phyloP scores from a whole-genome alignment of 1,284 basidiomycete genomes.

The Irpex sp. region DNA sequence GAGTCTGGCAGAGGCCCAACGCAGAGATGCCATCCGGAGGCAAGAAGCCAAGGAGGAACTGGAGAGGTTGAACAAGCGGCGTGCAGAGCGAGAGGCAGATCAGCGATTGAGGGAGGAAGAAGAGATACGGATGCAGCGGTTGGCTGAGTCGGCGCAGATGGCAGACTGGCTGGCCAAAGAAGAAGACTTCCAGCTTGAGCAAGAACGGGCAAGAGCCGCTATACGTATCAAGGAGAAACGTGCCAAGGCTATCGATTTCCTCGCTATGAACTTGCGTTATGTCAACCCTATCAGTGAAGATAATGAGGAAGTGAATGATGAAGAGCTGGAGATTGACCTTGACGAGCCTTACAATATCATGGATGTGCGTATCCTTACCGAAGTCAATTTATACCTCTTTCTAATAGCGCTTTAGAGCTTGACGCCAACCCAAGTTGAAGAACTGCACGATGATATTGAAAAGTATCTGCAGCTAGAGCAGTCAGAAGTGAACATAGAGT shows the following conservation, averaged over 20 bases:
- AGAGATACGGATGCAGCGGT: conserved; percentile 80
- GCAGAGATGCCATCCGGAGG: conserved; percentile 76
- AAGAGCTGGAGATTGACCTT: conserved; percentile 94
- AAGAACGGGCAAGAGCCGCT: conserved; percentile 86
- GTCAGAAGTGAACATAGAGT: conserved; percentile 84
- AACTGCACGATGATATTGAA: conserved; percentile 93
- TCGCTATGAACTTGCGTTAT: conserved; percentile 91
- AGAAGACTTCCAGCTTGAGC: conserved; percentile 95
- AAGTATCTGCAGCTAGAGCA: conserved; percentile 88
- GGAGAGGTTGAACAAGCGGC: conserved; percentile 84
- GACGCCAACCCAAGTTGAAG: conserved; percentile 83
- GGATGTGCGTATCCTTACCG: conserved; percentile 55
- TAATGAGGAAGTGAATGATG: conserved; percentile 61
- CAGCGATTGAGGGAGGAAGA: conserved; percentile 89
- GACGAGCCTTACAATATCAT: conserved; percentile 98
- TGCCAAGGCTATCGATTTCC: conserved; percentile 93
- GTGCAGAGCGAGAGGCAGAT: conserved; percentile 92
- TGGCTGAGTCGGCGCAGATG: conserved; percentile 96
- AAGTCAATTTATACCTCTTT: not conserved
- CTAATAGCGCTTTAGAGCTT: conserved; percentile 61
- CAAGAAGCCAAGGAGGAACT: conserved; percentile 95
- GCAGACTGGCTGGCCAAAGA: conserved; percentile 97
- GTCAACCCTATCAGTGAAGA: conserved; percentile 60
- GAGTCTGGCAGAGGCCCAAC: conserved; percentile 75
- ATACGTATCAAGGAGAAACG: conserved; percentile 95